Base-by-base conservation (phyloP, 2,329 filamentous ascomycete species). In the Botryosphaeria dothidea region DNA sequence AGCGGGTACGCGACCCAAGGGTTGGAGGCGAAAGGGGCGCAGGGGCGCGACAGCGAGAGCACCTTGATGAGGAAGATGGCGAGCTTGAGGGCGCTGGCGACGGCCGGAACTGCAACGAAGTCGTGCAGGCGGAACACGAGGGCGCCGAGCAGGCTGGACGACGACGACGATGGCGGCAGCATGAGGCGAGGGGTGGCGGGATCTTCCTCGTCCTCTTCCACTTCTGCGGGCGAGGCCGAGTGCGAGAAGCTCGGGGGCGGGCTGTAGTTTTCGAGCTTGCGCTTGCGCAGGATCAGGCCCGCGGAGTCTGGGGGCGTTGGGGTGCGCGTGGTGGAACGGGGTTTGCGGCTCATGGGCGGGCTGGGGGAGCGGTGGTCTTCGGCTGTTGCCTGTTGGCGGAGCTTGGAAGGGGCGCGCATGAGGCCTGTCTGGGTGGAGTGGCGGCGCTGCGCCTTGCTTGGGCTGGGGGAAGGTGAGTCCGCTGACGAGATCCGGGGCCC, bases 11-110 rank as follows among this genome's bases (percentile, higher is more conserved):
- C 82, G 4, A 93, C 78, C 75, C 85, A 85, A 6, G 86, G 80
- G 49, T 85, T 88, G n/a, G 86, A 83, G 48, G 88, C 87, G 65
- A 88, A 88, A 0, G 92, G 92, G 74, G 87, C 87, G 75, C 93
- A 97, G 0, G 89, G 85, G 52, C 84, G 82, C 2, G 85, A 83
- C 9, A 95, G 77, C 0, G 87, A 86, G 13, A 84, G 78, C 8
- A 93, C 78, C 75, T 96, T 97, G 57, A 84, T 69, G 5, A 90
- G 74, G 70, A 96, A 93, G 1, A 93, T 70, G 0, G 76, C 70
- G 2, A 92, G 77, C 54, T 89, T 88, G 21, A 85, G 68, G 4
- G 79, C 62, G 56, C 67, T 66, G 29, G 72, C 66, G 9, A 73
- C 69, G 5, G 67, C 68, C 77, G 74, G 75, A 76, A 71, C 67